Evolutionary conservation across 2,329 filamentous ascomycete species (phyloP).

Genomic region (Biscogniauxia marginata): DNA sequence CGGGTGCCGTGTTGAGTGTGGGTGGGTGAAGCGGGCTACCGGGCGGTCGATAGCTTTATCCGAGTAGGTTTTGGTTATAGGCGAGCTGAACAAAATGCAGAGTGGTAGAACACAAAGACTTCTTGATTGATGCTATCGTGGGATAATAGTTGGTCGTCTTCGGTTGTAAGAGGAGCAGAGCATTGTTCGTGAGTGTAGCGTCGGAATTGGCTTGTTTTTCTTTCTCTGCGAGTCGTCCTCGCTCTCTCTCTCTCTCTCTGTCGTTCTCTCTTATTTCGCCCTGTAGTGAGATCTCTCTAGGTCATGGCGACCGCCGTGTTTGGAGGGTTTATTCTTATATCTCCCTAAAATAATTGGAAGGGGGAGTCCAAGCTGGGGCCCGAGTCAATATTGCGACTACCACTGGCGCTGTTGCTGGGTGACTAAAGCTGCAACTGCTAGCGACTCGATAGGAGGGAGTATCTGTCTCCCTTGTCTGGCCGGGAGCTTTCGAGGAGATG

Average conservation of each 20-base stretch:
- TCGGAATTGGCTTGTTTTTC: neutral
- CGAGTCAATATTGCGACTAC: too few relatives aligned
- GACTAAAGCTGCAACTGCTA: neutral
- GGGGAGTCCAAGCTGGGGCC: too few relatives aligned
- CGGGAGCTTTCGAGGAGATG: neutral
- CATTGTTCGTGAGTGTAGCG: slow-evolving; percentile 25
- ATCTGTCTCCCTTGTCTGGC: neutral
- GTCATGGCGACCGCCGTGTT: neutral
- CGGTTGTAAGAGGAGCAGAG: slow-evolving; percentile 23
- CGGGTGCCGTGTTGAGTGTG: neutral
- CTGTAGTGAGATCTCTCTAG: neutral
- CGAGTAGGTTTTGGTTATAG: neutral
- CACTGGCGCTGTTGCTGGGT: too few relatives aligned
- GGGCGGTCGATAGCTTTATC: neutral
- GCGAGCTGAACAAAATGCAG: slow-evolving; percentile 1
- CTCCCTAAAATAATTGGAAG: too few relatives aligned
- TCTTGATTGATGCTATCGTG: slow-evolving; percentile 28
- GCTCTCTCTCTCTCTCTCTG: neutral
- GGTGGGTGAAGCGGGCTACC: neutral
- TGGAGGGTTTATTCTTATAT: neutral
- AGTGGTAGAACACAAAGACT: neutral
- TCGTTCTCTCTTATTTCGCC: neutral
- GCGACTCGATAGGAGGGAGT: neutral
- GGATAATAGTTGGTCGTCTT: slow-evolving; percentile 33
- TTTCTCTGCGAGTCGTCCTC: neutral